A percentile compares a stretch with the other conserved stretches of the same genome.
Conservation (phyloP, 345 rosid genomes). For the Euphorbia pulcherrima region DNA sequence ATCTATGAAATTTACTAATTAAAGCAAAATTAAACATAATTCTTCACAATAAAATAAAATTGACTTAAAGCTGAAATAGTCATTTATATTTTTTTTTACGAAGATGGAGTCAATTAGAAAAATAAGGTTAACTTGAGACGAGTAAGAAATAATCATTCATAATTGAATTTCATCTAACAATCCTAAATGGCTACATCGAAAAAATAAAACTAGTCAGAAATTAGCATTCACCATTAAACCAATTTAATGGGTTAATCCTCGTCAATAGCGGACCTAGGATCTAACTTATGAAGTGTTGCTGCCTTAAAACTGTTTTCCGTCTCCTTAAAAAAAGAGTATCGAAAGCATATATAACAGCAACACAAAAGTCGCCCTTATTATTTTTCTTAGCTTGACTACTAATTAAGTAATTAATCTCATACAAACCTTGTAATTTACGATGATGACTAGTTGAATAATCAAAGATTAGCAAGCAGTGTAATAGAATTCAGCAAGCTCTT, state of each 20-base stretch:
- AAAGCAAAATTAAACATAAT: no score
- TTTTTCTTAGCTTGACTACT: not conserved
- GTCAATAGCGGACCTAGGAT: no score
- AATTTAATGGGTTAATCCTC: conserved; percentile 25
- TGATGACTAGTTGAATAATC: no score
- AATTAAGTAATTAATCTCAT: not conserved
- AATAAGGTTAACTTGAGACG: no score
- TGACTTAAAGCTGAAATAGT: no score
- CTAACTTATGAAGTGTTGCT: not conserved
- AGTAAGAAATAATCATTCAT: not conserved
- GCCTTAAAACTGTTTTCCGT: no score
- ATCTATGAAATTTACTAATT: not conserved
- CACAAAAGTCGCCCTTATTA: not conserved
- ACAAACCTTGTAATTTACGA: not conserved
- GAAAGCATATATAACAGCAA: no score
- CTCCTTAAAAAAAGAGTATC: no score
- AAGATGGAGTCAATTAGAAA: no score
- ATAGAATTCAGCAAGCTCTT: conserved; percentile 61
- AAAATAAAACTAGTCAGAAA: not conserved
- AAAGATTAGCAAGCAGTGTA: conserved; percentile 42
- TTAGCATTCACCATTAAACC: conserved; percentile 10
- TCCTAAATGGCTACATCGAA: not conserved
- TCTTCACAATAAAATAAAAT: no score
- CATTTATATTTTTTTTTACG: no score
- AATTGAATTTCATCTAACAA: not conserved